These are phyloP conservation scores for Sordariomycetes sp. DNA, from an alignment of 2,329 filamentous ascomycete genomes.

Conservation along the genomic window DNA sequence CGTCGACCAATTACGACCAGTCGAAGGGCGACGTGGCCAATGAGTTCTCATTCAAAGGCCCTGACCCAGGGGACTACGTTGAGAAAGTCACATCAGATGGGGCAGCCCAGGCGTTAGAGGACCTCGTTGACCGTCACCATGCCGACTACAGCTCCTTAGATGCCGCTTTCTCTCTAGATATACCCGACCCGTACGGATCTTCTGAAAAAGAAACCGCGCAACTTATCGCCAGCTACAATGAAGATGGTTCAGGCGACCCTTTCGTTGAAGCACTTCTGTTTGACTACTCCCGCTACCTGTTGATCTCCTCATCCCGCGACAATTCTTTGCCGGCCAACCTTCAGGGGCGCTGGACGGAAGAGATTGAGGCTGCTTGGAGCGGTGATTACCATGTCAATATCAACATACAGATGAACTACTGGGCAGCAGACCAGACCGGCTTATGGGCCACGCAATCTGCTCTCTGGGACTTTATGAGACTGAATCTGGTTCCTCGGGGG, in stretches of 20 bases:
- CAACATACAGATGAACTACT: slow-evolving; percentile 50
- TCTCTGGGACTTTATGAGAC: slow-evolving; percentile 36
- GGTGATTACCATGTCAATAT: slow-evolving; percentile 46
- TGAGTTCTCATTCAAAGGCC: slow-evolving; percentile 14
- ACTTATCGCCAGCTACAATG: slow-evolving; percentile 17
- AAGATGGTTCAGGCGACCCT: slow-evolving; percentile 25
- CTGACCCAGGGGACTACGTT: slow-evolving; percentile 26
- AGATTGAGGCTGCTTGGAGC: slow-evolving; percentile 25
- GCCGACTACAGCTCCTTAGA: slow-evolving; percentile 25
- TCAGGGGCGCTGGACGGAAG: slow-evolving; percentile 39
- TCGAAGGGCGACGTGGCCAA: slow-evolving; percentile 25
- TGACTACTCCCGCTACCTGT: slow-evolving; percentile 36
- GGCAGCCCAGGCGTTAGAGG: slow-evolving; percentile 14
- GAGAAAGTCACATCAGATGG: slow-evolving; percentile 18
- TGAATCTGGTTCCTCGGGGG: slow-evolving; percentile 40
- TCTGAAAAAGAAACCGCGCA: slow-evolving; percentile 19
- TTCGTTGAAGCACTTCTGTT: slow-evolving; percentile 39
- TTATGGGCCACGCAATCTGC: slow-evolving; percentile 28
- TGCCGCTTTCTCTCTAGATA: slow-evolving; percentile 23
- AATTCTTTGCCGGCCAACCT: slow-evolving; percentile 41
- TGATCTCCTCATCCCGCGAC: slow-evolving; percentile 38
- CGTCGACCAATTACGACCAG: slow-evolving; percentile 34
- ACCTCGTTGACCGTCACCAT: slow-evolving; percentile 20
- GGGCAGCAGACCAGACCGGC: slow-evolving; percentile 38
- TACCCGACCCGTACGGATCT: slow-evolving; percentile 29